phyloP scores from a whole-genome alignment of 805 yeast genomes.

The Wickerhamiella cacticola region DNA sequence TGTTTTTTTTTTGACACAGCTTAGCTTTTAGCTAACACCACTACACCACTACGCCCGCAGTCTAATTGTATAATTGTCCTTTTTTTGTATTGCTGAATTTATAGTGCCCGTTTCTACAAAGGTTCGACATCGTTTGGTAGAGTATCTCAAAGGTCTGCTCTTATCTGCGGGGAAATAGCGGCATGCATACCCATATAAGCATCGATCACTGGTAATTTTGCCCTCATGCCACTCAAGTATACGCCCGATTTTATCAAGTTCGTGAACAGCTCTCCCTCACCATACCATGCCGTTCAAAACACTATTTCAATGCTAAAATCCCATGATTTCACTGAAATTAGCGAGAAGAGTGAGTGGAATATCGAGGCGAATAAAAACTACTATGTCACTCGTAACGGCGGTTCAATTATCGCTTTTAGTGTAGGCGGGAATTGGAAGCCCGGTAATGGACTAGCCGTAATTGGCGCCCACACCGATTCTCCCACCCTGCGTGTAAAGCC shows the following conservation, averaged over 20 bases:
- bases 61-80: not conserved
- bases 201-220: not conserved
- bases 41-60: too few relatives aligned
- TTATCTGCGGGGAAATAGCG: not conserved
- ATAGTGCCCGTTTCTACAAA: not conserved
- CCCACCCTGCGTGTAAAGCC: conserved; percentile 91
- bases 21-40: too few relatives aligned
- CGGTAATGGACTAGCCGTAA: conserved; percentile 75
- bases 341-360: conserved; percentile 61
- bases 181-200: conserved; percentile 5
- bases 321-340: conserved; percentile 62
- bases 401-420: conserved; percentile 77
- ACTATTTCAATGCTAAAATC: conserved; percentile 42
- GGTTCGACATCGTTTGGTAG: not conserved
- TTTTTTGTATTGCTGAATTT: too few relatives aligned
- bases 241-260: conserved; percentile 51
- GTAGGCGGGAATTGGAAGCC: conserved; percentile 62
- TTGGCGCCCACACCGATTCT: conserved; percentile 95
- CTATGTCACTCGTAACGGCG: conserved; percentile 79
- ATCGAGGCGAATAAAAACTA: conserved; percentile 51
- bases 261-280: conserved; percentile 80
- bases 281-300: conserved; percentile 78
- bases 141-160: not conserved
- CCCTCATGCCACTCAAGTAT: conserved; percentile 7
- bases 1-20: too few relatives aligned